These are phyloP conservation scores for Acacia crassicarpa DNA, from an alignment of 306 rosid species.

Conservation along the genomic window DNA sequence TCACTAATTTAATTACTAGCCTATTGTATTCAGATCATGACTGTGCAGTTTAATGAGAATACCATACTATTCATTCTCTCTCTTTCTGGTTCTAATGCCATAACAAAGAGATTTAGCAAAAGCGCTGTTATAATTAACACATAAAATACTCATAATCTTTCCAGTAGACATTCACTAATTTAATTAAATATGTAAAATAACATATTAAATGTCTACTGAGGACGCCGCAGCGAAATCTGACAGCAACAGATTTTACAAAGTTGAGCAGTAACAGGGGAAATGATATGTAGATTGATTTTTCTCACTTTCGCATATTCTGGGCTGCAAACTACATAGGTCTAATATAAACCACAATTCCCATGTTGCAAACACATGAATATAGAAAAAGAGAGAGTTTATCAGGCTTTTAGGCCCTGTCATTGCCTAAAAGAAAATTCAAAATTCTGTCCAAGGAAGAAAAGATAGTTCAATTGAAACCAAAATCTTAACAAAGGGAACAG, in stretches of 20 bases:
- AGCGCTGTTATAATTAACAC: conserved; percentile 5
- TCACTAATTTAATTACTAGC: too few relatives aligned
- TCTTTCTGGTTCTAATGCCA: too few relatives aligned
- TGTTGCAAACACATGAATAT: conserved; percentile 21
- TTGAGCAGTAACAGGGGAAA: background rate
- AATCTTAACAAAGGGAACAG: background rate
- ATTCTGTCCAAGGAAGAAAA: background rate
- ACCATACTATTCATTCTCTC: too few relatives aligned
- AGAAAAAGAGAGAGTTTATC: conserved; percentile 2
- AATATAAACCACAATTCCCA: background rate
- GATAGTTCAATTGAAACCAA: conserved; percentile 3
- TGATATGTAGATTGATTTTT: background rate
- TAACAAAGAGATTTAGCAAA: background rate
- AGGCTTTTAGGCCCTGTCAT: background rate
- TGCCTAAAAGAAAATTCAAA: background rate
- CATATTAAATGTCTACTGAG: background rate
- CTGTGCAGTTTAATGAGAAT: too few relatives aligned
- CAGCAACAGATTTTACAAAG: background rate
- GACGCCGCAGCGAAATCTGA: background rate
- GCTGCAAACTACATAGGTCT: background rate
- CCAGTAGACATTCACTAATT: background rate
- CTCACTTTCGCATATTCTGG: background rate
- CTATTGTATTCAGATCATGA: too few relatives aligned
- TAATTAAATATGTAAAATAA: background rate
- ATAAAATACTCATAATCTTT: background rate